Base-by-base conservation (phyloP, 306 rosid species). In the Carpinus viminea region DNA sequence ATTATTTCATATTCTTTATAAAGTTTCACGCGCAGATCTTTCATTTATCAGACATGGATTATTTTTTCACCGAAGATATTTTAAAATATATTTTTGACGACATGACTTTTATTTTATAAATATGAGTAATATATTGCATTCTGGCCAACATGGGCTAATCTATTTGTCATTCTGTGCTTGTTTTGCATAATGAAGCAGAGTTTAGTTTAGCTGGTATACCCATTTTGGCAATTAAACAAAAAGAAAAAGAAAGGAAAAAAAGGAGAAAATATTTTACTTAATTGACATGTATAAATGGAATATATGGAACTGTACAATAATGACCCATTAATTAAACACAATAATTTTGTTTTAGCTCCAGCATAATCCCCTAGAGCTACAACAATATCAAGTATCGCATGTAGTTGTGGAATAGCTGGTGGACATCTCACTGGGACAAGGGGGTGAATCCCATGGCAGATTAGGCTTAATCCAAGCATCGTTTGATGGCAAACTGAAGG, bases 351-450 rank as follows among this genome's bases (percentile, higher is more conserved):
- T 43, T 47, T 21, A 53, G 21, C 45, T 50, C 13, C 65, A 69
- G 17, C 56, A 77, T 43, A 51, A 56, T 55, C 9, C 71, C 68
- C 41, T 45, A 81, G n/a, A 64, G 68, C 10, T 55, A 34, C 61
- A 74, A 65, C n/a, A 24, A 24, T 24, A 51, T 41, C 62, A 82
- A 70, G 84, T 85, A 81, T 85, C 83, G 66, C 91, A 89, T 78
- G 80, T 89, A 78, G 74, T 85, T 38, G 90, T 70, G 81, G 88
- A 83, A 80, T 78, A 85, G 75, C 73, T 84, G 34, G 90, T 72
- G 66, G 90, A 82, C 81, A 88, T 85, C n/a, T 93, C 93, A 78
- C 76, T 87, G 6, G 91, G 84, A 78, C 85, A 82, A 70, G 83
- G 78, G 21, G 85, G 80, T 56, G 86, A 78, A 48, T 92, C 93